These are phyloP conservation scores for Phaeophleospora eucalypticola DNA, from an alignment of 2,329 filamentous ascomycete genomes.

Conservation along the genomic window DNA sequence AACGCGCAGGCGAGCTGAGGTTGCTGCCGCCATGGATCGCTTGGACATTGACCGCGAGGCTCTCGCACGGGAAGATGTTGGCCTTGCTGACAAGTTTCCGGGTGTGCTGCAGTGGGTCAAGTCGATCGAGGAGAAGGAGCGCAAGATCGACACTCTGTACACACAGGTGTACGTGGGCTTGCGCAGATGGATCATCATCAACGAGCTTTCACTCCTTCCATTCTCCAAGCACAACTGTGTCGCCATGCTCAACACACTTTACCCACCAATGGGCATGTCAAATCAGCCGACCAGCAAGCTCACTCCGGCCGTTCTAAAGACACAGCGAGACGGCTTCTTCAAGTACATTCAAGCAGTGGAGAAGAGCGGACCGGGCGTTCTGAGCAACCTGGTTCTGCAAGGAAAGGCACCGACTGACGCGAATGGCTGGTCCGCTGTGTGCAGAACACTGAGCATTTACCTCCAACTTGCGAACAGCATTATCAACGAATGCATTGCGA, in stretches of 20 bases:
- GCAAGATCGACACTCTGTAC: constrained; percentile 53
- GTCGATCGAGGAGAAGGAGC: constrained; percentile 43
- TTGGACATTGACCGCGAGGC: constrained; percentile 50
- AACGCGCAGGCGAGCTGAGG: constrained; percentile 55
- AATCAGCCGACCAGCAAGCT: constrained; percentile 49
- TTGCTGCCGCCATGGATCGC: constrained; percentile 51
- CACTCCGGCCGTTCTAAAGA: constrained; percentile 48
- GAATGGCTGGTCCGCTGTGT: constrained; percentile 53
- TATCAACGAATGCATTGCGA: constrained; percentile 56
- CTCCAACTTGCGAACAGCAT: constrained; percentile 56
- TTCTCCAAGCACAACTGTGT: constrained; percentile 64
- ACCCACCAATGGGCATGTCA: constrained; percentile 51
- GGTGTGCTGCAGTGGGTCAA: constrained; percentile 54
- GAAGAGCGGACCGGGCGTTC: constrained; percentile 50
- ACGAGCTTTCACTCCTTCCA: constrained; percentile 58
- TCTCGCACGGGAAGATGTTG: constrained; percentile 44
- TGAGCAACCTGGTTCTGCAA: constrained; percentile 52
- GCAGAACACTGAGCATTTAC: constrained; percentile 53
- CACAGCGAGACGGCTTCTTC: constrained; percentile 60
- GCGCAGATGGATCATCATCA: constrained; percentile 62
- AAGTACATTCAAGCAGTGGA: constrained; percentile 58
- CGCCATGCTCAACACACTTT: constrained; percentile 64
- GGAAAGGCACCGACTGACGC: constrained; percentile 49
- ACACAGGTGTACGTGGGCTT: constrained; percentile 59
- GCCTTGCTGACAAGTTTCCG: constrained; percentile 49